Conservation (phyloP, 73 alveolate genomes). For the Blepharisma stoltei region DNA sequence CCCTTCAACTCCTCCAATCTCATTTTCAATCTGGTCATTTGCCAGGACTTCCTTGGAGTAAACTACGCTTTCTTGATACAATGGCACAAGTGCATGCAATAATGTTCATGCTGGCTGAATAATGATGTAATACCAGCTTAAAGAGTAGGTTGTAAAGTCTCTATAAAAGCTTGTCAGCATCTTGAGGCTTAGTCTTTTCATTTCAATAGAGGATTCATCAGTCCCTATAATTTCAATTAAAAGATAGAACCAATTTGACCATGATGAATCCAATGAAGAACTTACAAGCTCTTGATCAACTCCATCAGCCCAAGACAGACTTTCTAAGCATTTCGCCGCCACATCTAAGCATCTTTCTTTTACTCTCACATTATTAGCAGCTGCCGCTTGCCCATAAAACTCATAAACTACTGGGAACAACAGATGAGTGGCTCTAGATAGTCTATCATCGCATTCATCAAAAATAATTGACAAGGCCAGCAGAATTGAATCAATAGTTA, state of each 20-base stretch:
- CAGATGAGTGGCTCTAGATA: slow-evolving; percentile 36
- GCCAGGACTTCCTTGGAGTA: slow-evolving; percentile 32
- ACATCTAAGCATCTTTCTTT: slow-evolving; percentile 46
- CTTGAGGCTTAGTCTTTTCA: slow-evolving; percentile 45
- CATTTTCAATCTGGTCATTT: slow-evolving; percentile 32
- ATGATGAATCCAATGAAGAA: slow-evolving; percentile 50
- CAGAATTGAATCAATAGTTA: slow-evolving; percentile 30
- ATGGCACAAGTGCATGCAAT: slow-evolving; percentile 44
- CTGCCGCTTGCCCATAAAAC: slow-evolving; percentile 37
- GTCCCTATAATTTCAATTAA: slow-evolving; percentile 41
- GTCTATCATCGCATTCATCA: slow-evolving; percentile 44
- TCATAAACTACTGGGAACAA: slow-evolving; percentile 40
- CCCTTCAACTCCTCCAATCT: slow-evolving; percentile 54
- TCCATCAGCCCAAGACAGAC: slow-evolving; percentile 75
- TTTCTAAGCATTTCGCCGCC: slow-evolving; percentile 44
- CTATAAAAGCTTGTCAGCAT: slow-evolving; percentile 58
- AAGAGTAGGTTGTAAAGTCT: slow-evolving; percentile 54
- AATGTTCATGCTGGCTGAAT: slow-evolving; percentile 58
- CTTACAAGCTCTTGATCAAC: slow-evolving; percentile 48
- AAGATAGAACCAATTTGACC: slow-evolving; percentile 54
- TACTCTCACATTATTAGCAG: slow-evolving; percentile 36
- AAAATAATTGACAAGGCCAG: slow-evolving; percentile 31
- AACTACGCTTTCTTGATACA: slow-evolving; percentile 51
- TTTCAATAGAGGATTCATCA: slow-evolving; percentile 42
- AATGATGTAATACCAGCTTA: slow-evolving; percentile 35